Evolutionary conservation across 345 rosid species (phyloP).

Genomic region (Citrus mangshanensis): DNA sequence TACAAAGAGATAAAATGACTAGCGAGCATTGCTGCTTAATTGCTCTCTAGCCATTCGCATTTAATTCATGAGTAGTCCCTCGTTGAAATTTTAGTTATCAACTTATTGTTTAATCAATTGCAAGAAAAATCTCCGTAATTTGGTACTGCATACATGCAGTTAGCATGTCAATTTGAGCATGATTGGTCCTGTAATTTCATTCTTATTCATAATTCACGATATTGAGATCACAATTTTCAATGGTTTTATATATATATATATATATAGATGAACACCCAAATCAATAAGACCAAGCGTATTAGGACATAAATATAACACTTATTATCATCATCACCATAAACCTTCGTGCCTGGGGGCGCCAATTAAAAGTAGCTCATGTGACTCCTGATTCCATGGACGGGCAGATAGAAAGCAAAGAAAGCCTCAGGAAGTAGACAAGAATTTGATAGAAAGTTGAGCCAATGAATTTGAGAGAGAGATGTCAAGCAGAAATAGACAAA

Average conservation of each 20-base stretch:
- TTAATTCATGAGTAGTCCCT: neutral
- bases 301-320: neutral
- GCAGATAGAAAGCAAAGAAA: slow-evolving; percentile 16
- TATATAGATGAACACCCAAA: neutral
- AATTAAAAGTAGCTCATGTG: slow-evolving; percentile 24
- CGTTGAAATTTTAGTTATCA: no score
- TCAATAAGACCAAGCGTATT: neutral
- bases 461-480: slow-evolving; percentile 27
- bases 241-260: no score
- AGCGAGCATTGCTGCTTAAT: neutral
- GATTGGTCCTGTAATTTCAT: no score
- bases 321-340: neutral
- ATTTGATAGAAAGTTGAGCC: slow-evolving; percentile 22
- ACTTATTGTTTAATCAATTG: no score
- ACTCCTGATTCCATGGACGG: slow-evolving; percentile 27
- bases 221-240: no score
- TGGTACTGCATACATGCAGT: no score
- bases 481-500: slow-evolving; percentile 45
- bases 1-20: no score
- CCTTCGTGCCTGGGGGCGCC: neutral
- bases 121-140: no score
- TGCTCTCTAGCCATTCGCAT: neutral
- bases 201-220: no score
- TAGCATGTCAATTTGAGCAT: no score
- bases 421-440: slow-evolving; percentile 14